Percentiles rank a stretch among this genome's conserved stretches.
These are phyloP conservation scores for Strombidium stylifer DNA, from an alignment of 73 alveolate genomes.

Conservation along the genomic window DNA sequence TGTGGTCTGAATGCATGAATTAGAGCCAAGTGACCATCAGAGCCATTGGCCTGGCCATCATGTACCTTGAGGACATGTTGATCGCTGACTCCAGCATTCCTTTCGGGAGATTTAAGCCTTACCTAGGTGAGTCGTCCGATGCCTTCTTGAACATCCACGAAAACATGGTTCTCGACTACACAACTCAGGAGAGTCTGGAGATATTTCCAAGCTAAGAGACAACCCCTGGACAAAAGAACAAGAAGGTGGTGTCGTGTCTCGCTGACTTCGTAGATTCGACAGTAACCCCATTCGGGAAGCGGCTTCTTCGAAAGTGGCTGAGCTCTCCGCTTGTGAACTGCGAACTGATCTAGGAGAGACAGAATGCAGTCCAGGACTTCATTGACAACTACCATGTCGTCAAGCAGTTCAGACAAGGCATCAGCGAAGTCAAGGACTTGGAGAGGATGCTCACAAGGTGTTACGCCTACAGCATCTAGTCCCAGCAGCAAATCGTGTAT, in stretches of 20 bases:
- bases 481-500: slow-evolving; percentile 5
- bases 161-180: slow-evolving; percentile 60
- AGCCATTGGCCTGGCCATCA: slow-evolving; percentile 33
- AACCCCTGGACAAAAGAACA: no score
- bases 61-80: slow-evolving; percentile 27
- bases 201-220: slow-evolving; percentile 40
- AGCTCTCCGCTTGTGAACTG: slow-evolving; percentile 5
- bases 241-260: neutral
- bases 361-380: neutral
- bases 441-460: slow-evolving; percentile 12
- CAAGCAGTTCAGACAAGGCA: slow-evolving; percentile 5
- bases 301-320: slow-evolving; percentile 16
- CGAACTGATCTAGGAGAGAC: neutral
- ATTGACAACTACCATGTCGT: neutral
- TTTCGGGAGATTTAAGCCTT: slow-evolving; percentile 5
- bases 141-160: slow-evolving; percentile 13
- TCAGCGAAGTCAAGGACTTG: neutral
- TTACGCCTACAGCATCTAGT: slow-evolving; percentile 3
- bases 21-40: neutral
- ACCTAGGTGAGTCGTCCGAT: neutral
- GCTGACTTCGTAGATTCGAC: slow-evolving; percentile 12
- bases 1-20: neutral
- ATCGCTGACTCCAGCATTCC: slow-evolving; percentile 41
- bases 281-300: slow-evolving; percentile 4
- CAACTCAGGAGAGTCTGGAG: slow-evolving; percentile 75